These are phyloP conservation scores for Phytophthora pluvialis DNA, from an alignment of 352 stramenopile genomes.

Conservation along the genomic window DNA sequence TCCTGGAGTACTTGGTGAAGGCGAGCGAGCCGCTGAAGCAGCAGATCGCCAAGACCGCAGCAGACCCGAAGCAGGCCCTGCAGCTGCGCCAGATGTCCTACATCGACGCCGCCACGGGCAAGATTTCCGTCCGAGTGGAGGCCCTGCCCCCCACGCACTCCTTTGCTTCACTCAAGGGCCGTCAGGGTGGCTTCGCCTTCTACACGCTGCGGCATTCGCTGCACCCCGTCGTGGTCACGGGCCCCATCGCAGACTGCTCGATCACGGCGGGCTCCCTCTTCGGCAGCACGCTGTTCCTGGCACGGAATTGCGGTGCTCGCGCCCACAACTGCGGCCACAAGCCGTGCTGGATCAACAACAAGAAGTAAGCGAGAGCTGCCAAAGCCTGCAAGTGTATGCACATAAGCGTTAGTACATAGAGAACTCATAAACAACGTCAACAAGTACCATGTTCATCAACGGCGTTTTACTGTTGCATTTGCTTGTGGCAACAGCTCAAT, in stretches of 20 bases:
- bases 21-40: slow-evolving; percentile 49
- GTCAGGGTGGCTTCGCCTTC: slow-evolving; percentile 80
- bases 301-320: slow-evolving; percentile 71
- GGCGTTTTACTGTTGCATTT: no score
- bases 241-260: slow-evolving; percentile 73
- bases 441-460: slow-evolving; percentile 21
- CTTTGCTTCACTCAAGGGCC: slow-evolving; percentile 69
- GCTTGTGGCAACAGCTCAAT: no score
- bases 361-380: slow-evolving; percentile 19
- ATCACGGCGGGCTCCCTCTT: slow-evolving; percentile 86
- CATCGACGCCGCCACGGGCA: slow-evolving; percentile 52
- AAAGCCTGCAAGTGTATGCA: slow-evolving; percentile 7
- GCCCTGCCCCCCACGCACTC: slow-evolving; percentile 47
- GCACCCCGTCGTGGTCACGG: slow-evolving; percentile 82
- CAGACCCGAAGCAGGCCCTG: slow-evolving; percentile 35
- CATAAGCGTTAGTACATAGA: slow-evolving; percentile 28
- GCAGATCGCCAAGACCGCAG: slow-evolving; percentile 38
- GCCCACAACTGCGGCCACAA: slow-evolving; percentile 41
- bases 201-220: slow-evolving; percentile 77
- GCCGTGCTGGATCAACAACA: slow-evolving; percentile 26
- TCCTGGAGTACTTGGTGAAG: slow-evolving; percentile 60
- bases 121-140: slow-evolving; percentile 63
- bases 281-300: slow-evolving; percentile 74
- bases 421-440: slow-evolving; percentile 28
- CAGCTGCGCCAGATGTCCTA: slow-evolving; percentile 63